These are phyloP conservation scores for Tricholoma flavovirens DNA, from an alignment of 768 basidiomycete species.

Conservation along the genomic window DNA sequence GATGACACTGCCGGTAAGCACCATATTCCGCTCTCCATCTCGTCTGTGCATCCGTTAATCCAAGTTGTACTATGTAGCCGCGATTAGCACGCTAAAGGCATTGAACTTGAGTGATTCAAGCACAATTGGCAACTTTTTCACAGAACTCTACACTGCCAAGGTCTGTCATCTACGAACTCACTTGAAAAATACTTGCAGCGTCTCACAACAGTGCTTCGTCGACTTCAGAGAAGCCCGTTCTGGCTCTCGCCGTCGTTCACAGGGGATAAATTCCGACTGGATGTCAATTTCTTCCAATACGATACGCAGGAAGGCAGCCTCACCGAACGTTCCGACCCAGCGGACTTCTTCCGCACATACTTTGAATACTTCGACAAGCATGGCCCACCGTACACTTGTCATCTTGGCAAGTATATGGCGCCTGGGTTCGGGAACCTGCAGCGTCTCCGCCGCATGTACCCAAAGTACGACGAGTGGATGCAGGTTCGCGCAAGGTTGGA, in stretches of 20 bases:
- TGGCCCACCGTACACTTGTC: neutral
- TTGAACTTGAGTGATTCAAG: neutral
- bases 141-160: neutral
- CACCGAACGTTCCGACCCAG: constrained; percentile 1
- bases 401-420: constrained; percentile 4
- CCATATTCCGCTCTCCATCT: neutral
- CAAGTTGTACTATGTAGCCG: neutral
- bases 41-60: neutral
- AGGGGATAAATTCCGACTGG: neutral
- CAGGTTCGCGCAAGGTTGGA: constrained; percentile 1
- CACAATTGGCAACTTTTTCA: neutral
- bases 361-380: constrained; percentile 1
- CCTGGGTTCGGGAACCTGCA: neutral
- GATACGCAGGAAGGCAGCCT: constrained; percentile 1
- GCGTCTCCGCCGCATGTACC: neutral
- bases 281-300: constrained; percentile 4
- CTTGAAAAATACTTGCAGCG: no score
- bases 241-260: constrained; percentile 5
- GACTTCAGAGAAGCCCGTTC: neutral
- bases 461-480: constrained; percentile 6
- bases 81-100: neutral
- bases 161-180: neutral
- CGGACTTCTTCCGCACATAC: constrained; percentile 1
- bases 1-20: neutral
- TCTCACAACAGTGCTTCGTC: neutral